Evolutionary conservation across 805 yeast species (phyloP).

Genomic region (Monosporozyma aerobia): DNA sequence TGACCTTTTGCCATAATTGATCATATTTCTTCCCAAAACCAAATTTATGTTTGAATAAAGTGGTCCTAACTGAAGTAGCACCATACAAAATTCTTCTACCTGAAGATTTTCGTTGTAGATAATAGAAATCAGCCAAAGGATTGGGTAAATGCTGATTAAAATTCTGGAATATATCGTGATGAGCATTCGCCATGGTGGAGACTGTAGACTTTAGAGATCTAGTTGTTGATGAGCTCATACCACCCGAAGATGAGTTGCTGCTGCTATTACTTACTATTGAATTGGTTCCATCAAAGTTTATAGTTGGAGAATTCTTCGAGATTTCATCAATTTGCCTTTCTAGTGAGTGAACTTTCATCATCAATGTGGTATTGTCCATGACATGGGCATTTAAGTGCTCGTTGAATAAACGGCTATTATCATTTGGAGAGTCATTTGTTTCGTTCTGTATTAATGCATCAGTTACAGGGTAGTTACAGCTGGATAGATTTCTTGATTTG

Average conservation of each 20-base stretch:
- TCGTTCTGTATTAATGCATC: not conserved
- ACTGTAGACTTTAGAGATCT: not conserved
- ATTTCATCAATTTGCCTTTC: slow-evolving; percentile 1
- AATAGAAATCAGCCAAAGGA: slow-evolving; percentile 9
- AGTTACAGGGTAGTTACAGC: slow-evolving; percentile 12
- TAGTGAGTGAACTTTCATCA: not conserved
- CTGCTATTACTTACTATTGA: not conserved
- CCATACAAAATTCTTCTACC: slow-evolving; percentile 24
- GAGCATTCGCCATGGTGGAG: not conserved
- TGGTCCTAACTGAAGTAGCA: slow-evolving; percentile 23
- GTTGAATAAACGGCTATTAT: not conserved
- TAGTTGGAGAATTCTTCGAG: not conserved
- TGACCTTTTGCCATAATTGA: slow-evolving; percentile 20
- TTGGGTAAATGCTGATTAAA: slow-evolving; percentile 2
- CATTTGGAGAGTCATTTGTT: not conserved
- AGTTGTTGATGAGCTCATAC: not conserved
- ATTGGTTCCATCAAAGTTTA: not conserved
- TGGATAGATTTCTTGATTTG: slow-evolving; percentile 9
- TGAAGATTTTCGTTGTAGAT: slow-evolving; percentile 12
- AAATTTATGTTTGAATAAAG: slow-evolving; percentile 10
- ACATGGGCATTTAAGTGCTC: not conserved
- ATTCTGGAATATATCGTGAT: not conserved
- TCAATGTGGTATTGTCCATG: not conserved
- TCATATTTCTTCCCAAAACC: slow-evolving; percentile 12
- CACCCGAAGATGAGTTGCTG: not conserved